Evolutionary conservation across 2,329 filamentous ascomycete genomes (phyloP), one percentile per base, ranked within the genome.

Genomic region (Alternaria rosae): DNA sequence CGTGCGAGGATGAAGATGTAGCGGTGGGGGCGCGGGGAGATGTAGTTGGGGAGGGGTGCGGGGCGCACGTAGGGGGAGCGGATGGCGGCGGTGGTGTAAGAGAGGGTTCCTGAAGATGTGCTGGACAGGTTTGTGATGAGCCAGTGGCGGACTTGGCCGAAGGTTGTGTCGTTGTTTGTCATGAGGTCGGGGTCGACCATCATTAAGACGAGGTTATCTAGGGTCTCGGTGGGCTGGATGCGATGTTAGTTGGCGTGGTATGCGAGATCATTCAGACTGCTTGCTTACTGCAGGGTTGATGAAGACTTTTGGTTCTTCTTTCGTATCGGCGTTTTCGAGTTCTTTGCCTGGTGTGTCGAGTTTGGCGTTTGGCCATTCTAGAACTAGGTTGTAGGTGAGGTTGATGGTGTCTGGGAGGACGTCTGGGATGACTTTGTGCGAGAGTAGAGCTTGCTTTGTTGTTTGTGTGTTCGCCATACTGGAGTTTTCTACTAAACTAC

Each of bases 71-170:
- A 70, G 1, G 69, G 54, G 1, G 70, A 71, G 26, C 67, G 61
- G 28, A 57, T 47, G n/a, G 45, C 62, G 5, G 54, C 58, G 13
- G 6, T 57, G 32, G 23, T 59, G 45, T 4, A n/a, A n/a, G 53
- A 50, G 0, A 72, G 55, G 0, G 54, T 55, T 21, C 70, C 70
- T n/a, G 58, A 45, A 3, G 61, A 5, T 30, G 45, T 57, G 6
- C 64, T 47, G 5, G 66, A 60, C 5, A 71, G 20, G 21, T 69
- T 65, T n/a, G 60, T 71, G 13, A 65, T 62, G 28, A 72, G 61
- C 70, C 70, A 70, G 44, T 72, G 70, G 15, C 70, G 66, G 2
- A 72, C 69, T 56, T 71, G 70, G 11, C 67, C 70, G 21, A 69
- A 70, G 45, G 68, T 63, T 1, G 61, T 67, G 61, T 72, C 69